These are phyloP conservation scores for Tolypocladium tropicale DNA, from an alignment of 2,329 filamentous ascomycete genomes.

Conservation along the genomic window DNA sequence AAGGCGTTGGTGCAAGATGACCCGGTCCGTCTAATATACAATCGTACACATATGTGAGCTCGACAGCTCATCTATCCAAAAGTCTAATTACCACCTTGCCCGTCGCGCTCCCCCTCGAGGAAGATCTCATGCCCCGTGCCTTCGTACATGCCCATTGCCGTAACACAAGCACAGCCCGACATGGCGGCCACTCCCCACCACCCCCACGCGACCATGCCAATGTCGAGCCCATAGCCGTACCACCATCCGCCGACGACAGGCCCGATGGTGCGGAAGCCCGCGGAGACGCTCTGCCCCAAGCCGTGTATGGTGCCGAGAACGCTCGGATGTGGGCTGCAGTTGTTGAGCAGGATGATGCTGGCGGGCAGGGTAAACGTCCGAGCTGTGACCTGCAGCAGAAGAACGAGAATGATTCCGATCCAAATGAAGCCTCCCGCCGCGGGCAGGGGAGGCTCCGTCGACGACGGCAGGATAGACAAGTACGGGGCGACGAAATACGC, in stretches of 20 bases:
- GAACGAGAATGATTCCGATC: constrained; percentile 50
- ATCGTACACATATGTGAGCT: neutral
- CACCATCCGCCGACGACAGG: constrained; percentile 48
- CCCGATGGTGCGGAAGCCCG: constrained; percentile 47
- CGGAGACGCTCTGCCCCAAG: constrained; percentile 46
- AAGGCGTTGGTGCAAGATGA: neutral
- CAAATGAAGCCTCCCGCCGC: constrained; percentile 51
- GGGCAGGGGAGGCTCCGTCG: constrained; percentile 31
- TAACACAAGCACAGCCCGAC: constrained; percentile 36
- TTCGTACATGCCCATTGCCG: constrained; percentile 46
- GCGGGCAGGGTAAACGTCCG: constrained; percentile 50
- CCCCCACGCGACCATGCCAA: constrained; percentile 46
- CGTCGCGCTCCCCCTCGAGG: constrained; percentile 42
- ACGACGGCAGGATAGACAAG: constrained; percentile 55
- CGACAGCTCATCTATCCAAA: neutral
- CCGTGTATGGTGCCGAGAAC: constrained; percentile 39
- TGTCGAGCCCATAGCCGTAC: constrained; percentile 47
- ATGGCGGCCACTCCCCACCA: constrained; percentile 46
- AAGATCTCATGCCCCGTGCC: constrained; percentile 56
- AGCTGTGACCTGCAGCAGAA: constrained; percentile 55
- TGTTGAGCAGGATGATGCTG: constrained; percentile 36
- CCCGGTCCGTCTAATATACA: neutral
- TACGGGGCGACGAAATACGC: constrained; percentile 62
- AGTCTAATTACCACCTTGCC: neutral
- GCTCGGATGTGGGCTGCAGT: constrained; percentile 36